These are phyloP conservation scores for Fusarium compactum DNA, from an alignment of 2,329 filamentous ascomycete species.

Conservation along the genomic window DNA sequence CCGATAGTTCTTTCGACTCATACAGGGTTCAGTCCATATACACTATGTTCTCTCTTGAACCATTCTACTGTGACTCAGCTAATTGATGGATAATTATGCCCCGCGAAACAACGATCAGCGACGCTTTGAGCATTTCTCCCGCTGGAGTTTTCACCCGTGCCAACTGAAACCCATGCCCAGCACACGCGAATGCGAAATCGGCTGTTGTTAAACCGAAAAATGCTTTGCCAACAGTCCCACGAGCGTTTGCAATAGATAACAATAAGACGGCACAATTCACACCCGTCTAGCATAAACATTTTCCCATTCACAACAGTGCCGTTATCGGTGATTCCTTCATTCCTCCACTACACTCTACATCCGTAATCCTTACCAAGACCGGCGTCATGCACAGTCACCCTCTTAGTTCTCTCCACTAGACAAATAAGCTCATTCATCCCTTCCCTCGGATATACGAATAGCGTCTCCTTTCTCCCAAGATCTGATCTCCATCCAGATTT, in stretches of 20 bases:
- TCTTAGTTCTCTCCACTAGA: not conserved
- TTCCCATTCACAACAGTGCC: not conserved
- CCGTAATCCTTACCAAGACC: not conserved
- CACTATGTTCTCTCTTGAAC: not conserved
- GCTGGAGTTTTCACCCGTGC: not conserved
- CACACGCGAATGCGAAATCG: not conserved
- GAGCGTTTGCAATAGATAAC: not conserved
- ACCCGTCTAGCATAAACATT: not conserved
- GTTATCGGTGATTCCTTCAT: not conserved
- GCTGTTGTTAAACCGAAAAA: not conserved
- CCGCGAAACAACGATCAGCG: not conserved
- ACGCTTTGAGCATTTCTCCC: not conserved
- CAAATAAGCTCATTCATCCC: not conserved
- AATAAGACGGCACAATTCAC: not conserved
- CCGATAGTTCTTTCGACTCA: not conserved
- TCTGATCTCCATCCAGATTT: conserved; percentile 13
- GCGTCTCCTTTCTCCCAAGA: not conserved
- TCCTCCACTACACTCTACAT: not conserved
- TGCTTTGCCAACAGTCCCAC: not conserved
- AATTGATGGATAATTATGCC: not conserved
- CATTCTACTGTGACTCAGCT: not conserved
- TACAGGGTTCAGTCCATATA: not conserved
- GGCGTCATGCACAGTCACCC: not conserved
- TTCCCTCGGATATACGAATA: conserved; percentile 19
- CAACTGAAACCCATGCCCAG: not conserved